Base-by-base conservation (phyloP, 768 basidiomycete genomes). In the Pluteus cervinus region DNA sequence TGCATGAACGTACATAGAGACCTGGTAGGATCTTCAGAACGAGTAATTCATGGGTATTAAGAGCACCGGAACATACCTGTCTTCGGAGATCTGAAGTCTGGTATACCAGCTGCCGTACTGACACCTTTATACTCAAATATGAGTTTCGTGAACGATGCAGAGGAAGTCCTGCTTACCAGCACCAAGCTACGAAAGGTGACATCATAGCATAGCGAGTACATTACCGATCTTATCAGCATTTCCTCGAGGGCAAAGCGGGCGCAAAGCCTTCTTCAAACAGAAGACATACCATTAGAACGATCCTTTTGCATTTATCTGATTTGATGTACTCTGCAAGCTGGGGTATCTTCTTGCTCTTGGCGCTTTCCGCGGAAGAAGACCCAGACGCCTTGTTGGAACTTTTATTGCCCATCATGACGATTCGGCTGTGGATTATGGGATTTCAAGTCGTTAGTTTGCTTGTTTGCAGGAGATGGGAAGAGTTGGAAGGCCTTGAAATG, bases 41-140 rank as follows among this genome's bases (percentile, higher is more conserved):
- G 11, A 24, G 37, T 12, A 43, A 17, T 10, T 33, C 26, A 38
- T 18, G 14, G 23, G 11, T 4, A 6, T 24, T 15, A n/a, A 32
- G 28, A 29, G 22, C n/a, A n/a, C n/a, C n/a, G n/a, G n/a, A 9
- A 15, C 38, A 10, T 26, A 75, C 90, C 91, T 24, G 90, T 92
- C 16, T 79, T 75, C 1, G 87, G 86, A 7, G 85, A 86, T 43
- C 92, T 67, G 56, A 93, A 96, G 58, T 96, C 90, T 9, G 91
- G 91, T 18, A 89, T 90, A 5, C 86, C 86, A 37, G 86, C 86
- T 20, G 81, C 70, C 5, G 86, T 88, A 44, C 81, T 84, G 33
- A 87, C 71, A 12, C 86, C 85, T 81, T 44, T 4, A 15, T 12
- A 12, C 24, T 21, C 35, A 17, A 25, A 43, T 31, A 40, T 35